Evolutionary conservation across 2,329 filamentous ascomycete genomes (phyloP), one percentile per base, ranked within the genome.

Genomic region (Chrysoporthe austroafricana): DNA sequence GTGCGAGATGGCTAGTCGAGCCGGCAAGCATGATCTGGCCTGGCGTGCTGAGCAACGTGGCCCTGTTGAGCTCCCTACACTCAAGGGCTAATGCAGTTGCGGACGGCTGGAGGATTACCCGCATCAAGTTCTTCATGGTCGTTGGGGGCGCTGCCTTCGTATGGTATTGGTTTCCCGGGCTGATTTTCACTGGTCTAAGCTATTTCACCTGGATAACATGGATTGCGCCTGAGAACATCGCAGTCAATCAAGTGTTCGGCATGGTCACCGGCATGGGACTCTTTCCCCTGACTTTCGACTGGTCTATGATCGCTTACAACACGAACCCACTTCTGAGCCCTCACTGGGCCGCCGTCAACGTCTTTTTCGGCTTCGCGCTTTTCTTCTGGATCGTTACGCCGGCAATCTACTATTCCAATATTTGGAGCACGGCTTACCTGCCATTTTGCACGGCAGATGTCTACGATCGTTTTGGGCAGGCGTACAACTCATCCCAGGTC

Each of bases 221-320:
- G 87, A 86, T 88, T 70, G 84, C 83, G 11, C 89, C 89, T 2
- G 81, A 88, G 44, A 89, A 85, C 69, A 78, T 86, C 2, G 76
- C 87, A 16, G 78, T 91, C 67, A 91, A 91, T 74, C 88, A 91
- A 73, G 73, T 91, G 7, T 91, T 91, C 68, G 89, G 89, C 3
- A 87, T 86, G 6, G 82, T 82, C 65, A 85, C 85, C 6, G 88
- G 89, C 0, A 77, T 91, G 4, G 87, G 85, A 0, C 77, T 91
- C 14, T 80, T 91, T 36, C 88, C 88, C 13, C 83, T 90, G 16
- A 90, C 88, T 0, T 87, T 91, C 67, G 89, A 91, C 76, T 91
- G 89, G 89, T 85, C 84, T 62, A 65, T 70, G 66, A 58, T 70
- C 7, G 76, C 79, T 0, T 81, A 81, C 70, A 81, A 79, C 46